These are phyloP conservation scores for Teratosphaeria epicoccoides DNA, from an alignment of 2,329 filamentous ascomycete genomes.

Conservation along the genomic window DNA sequence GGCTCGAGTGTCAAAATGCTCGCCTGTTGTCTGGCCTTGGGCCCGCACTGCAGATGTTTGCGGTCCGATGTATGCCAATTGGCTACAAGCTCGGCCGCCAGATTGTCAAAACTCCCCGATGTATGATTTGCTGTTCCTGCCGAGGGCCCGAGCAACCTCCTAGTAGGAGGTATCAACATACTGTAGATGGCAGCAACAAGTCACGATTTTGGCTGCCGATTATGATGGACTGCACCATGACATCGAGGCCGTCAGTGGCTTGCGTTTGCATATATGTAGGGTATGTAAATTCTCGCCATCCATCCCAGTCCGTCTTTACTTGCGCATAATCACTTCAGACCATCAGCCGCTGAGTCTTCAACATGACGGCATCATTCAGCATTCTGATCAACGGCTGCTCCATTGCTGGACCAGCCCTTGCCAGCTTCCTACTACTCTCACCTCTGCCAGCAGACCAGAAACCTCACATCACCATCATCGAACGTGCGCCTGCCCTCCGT, in stretches of 20 bases:
- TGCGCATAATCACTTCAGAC: not conserved
- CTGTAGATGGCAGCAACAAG: not conserved
- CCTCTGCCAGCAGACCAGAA: constrained; percentile 5
- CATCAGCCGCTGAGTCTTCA: not conserved
- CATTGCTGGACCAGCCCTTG: constrained; percentile 21
- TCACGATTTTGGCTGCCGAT: too few species aligned
- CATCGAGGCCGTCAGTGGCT: not conserved
- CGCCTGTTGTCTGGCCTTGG: too few species aligned
- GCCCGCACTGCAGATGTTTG: too few species aligned
- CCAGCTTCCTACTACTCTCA: constrained; percentile 17
- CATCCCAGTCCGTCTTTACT: too few species aligned
- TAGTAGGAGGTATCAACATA: not conserved
- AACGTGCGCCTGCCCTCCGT: constrained; percentile 11
- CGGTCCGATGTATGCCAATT: too few species aligned
- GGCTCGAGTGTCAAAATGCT: too few species aligned
- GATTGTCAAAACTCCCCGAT: too few species aligned
- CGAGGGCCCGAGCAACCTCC: too few species aligned
- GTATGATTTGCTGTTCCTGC: not conserved
- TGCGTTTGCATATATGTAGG: not conserved
- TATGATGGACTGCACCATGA: not conserved
- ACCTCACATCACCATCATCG: constrained; percentile 22
- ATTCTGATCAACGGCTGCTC: constrained; percentile 23
- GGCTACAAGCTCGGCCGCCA: too few species aligned
- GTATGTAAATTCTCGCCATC: too few species aligned
- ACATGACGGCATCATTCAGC: constrained; percentile 4